A percentile compares a stretch with the other conserved stretches of the same genome.
Evolutionary conservation across 2,329 filamentous ascomycete species (phyloP).

Genomic region (Colletotrichum destructivum): DNA sequence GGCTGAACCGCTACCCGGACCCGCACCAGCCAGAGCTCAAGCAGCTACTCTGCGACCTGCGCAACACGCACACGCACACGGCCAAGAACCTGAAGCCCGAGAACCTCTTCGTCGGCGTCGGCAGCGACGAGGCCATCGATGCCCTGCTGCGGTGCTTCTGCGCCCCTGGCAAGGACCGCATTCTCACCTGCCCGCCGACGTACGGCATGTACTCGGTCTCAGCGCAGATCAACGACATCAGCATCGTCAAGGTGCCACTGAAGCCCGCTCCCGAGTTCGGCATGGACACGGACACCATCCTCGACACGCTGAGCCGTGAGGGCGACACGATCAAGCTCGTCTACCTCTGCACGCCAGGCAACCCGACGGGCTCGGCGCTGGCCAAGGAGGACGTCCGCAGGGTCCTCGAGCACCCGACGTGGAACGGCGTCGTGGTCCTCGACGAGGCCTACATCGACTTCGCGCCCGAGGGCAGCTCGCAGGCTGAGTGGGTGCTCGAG

Average conservation of each 20-base stretch:
- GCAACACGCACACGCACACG: constrained; percentile 89
- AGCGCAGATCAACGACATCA: constrained; percentile 93
- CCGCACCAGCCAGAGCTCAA: constrained; percentile 94
- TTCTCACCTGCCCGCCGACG: constrained; percentile 94
- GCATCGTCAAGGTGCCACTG: constrained; percentile 88
- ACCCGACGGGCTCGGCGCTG: constrained; percentile 88
- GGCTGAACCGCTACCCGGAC: constrained; percentile 95
- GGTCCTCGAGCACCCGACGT: constrained; percentile 87
- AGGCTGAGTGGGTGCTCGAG: constrained; percentile 92
- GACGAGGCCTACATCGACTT: constrained; percentile 99
- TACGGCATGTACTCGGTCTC: constrained; percentile 99
- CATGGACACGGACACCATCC: constrained; percentile 80
- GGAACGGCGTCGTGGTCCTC: constrained; percentile 94
- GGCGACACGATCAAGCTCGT: constrained; percentile 83
- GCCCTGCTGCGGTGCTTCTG: constrained; percentile 95
- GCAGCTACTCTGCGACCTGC: constrained; percentile 85
- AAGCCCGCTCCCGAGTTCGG: constrained; percentile 80
- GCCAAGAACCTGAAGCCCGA: constrained; percentile 79
- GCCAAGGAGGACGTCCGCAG: constrained; percentile 80
- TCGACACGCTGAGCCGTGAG: constrained; percentile 71
- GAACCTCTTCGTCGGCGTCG: constrained; percentile 94
- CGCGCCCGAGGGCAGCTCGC: constrained; percentile 79
- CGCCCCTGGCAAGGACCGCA: constrained; percentile 86
- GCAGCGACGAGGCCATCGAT: constrained; percentile 97
- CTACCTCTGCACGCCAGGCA: constrained; percentile 95